Percentiles rank a stretch among this genome's conserved stretches.
Conservation (phyloP, 345 rosid species). For the Syzygium grande region DNA sequence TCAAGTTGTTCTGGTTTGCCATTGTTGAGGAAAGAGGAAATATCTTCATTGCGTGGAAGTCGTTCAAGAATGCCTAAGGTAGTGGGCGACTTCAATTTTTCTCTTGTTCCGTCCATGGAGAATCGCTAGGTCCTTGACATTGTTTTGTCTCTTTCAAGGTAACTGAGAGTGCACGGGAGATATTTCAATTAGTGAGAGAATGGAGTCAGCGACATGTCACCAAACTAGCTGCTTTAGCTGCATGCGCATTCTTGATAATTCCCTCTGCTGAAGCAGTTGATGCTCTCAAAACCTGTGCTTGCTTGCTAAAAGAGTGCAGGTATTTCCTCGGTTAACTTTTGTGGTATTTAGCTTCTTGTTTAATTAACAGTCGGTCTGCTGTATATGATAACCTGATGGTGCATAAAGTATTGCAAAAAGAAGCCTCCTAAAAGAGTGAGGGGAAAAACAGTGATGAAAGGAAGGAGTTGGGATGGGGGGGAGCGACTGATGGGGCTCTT, state of each 20-base stretch:
- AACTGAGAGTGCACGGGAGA: neutral
- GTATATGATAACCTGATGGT: neutral
- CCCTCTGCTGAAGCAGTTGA: constrained; percentile 91
- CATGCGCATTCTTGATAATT: constrained; percentile 49
- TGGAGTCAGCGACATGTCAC: constrained; percentile 26
- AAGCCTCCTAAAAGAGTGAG: neutral
- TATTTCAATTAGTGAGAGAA: constrained; percentile 24
- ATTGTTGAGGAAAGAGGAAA: constrained; percentile 18
- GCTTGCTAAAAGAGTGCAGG: constrained; percentile 94
- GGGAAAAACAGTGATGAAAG: neutral
- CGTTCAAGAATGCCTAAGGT: constrained; percentile 21
- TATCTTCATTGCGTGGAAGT: constrained; percentile 11
- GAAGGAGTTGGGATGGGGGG: neutral
- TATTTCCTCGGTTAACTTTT: constrained; percentile 7
- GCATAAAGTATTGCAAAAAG: neutral
- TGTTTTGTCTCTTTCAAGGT: constrained; percentile 23
- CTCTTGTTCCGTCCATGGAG: neutral
- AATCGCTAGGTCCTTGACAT: constrained; percentile 9
- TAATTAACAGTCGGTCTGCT: neutral
- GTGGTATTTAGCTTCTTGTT: neutral
- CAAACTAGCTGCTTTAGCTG: constrained; percentile 47
- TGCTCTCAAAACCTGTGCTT: constrained; percentile 89
- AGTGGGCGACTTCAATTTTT: constrained; percentile 6
- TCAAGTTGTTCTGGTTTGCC: neutral
- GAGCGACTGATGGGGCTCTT: neutral